Evolutionary conservation across 2,329 filamentous ascomycete species (phyloP), one percentile per base, ranked within the genome.

Genomic region (Seiridium unicorne): DNA sequence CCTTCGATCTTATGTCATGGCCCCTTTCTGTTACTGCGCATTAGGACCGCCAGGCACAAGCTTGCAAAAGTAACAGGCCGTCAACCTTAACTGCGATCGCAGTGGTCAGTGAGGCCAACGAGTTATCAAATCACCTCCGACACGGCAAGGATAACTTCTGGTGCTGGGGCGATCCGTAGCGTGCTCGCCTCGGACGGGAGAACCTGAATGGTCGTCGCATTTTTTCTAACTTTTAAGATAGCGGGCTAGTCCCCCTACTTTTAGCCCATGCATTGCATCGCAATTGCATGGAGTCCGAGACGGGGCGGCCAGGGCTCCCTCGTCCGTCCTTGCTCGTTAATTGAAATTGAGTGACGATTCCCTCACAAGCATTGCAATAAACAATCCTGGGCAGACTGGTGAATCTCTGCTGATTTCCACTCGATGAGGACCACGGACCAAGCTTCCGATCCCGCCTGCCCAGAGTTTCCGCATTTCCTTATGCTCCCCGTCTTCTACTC

Each of bases 281-380:
- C 42, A 36, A 34, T 44, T 44, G 42, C 54, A 44, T 57, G 26
- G 31, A 35, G 18, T 47, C 44, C 40, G 34, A 57, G n/a, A 57
- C 54, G 54, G 40, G 55, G 55, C 55, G 11, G 46, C 57, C 47
- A 59, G 57, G 55, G 46, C 55, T 58, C 46, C 55, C 44, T 38
- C 32, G 44, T 51, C 38, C 35, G 40, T 51, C 57, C 57, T 54
- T 59, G 47, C 47, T 53, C 49, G 47, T 59, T 48, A 36, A 42
- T 49, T 51, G 46, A 51, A 36, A 58, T 58, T 49, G 36, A 49
- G 44, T 57, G 40, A 48, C 44, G 42, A 48, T 57, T 46, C 42
- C 31, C 9, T 5, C 42, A 9, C 8, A 44, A 35, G 18, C 38
- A 31, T 32, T 49, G 47, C 13, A 7, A 42, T 32, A 32, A 26